Conservation (phyloP, 495 filamentous ascomycete genomes). For the Aspergillus leporis region DNA sequence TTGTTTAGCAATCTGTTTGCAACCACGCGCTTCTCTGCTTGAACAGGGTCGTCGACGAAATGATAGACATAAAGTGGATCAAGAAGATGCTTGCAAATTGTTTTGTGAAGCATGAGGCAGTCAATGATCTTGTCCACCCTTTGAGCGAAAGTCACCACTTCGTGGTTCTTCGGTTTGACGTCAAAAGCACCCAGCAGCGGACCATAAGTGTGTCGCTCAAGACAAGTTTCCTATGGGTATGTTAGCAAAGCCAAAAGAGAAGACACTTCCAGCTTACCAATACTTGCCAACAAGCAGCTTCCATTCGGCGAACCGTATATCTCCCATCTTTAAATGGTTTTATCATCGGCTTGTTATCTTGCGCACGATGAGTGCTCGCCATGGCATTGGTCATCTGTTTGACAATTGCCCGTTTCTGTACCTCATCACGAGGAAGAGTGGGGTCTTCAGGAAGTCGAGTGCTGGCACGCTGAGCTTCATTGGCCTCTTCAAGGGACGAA, state of each 20-base stretch:
- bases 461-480: background rate
- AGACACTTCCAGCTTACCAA: constrained; percentile 19
- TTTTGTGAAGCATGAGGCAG: constrained; percentile 26
- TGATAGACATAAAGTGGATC: constrained; percentile 28
- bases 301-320: constrained; percentile 14
- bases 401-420: constrained; percentile 24
- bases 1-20: constrained; percentile 28
- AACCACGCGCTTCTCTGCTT: constrained; percentile 22
- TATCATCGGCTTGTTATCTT: constrained; percentile 37
- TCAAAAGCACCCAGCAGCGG: constrained; percentile 10
- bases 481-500: constrained; percentile 12
- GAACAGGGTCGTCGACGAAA: constrained; percentile 37
- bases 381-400: constrained; percentile 25
- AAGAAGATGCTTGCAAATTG: constrained; percentile 42
- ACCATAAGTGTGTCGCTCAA: constrained; percentile 12
- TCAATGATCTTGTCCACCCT: constrained; percentile 15
- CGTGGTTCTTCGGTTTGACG: constrained; percentile 2
- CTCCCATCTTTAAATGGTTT: constrained; percentile 26
- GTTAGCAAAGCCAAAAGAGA: background rate
- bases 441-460: constrained; percentile 6
- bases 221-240: constrained; percentile 9
- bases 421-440: constrained; percentile 18
- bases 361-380: constrained; percentile 17
- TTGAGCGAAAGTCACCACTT: constrained; percentile 7
- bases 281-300: constrained; percentile 24